These are phyloP conservation scores for Apiotrichum brassicae DNA, from an alignment of 1,284 basidiomycete genomes.

Conservation along the genomic window DNA sequence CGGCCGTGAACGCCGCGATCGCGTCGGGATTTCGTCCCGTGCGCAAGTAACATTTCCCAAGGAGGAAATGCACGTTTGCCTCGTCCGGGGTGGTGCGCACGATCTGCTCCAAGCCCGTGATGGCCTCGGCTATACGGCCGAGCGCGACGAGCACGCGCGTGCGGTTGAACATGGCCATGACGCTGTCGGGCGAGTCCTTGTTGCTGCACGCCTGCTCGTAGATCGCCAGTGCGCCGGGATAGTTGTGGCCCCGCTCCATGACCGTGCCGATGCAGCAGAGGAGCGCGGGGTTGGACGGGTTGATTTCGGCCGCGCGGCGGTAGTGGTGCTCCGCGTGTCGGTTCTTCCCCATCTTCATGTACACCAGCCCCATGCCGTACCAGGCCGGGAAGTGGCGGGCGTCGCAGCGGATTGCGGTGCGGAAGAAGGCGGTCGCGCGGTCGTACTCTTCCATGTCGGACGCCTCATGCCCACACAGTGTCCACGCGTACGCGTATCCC, in stretches of 20 bases:
- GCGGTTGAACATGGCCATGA: slow-evolving; percentile 81
- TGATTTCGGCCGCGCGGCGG: slow-evolving; percentile 78
- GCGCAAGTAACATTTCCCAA: slow-evolving; percentile 82
- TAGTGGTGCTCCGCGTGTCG: slow-evolving; percentile 91
- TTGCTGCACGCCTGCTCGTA: slow-evolving; percentile 68
- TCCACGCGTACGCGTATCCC: slow-evolving; percentile 82
- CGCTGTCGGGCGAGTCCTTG: slow-evolving; percentile 61
- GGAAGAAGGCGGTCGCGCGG: slow-evolving; percentile 79
- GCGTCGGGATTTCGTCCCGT: slow-evolving; percentile 69
- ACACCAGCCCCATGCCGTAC: slow-evolving; percentile 95
- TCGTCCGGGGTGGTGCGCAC: slow-evolving; percentile 71
- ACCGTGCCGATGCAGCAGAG: slow-evolving; percentile 87
- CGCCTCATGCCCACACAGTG: slow-evolving; percentile 87
- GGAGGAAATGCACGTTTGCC: slow-evolving; percentile 87
- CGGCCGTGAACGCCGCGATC: slow-evolving; percentile 73
- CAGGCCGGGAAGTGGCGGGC: slow-evolving; percentile 90
- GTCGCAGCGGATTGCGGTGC: slow-evolving; percentile 79
- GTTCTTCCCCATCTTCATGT: slow-evolving; percentile 81
- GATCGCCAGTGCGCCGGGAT: slow-evolving; percentile 62
- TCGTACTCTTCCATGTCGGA: slow-evolving; percentile 82
- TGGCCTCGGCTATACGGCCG: slow-evolving; percentile 73
- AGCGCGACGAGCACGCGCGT: slow-evolving; percentile 78
- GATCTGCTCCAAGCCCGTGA: slow-evolving; percentile 69
- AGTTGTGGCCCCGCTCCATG: slow-evolving; percentile 71
- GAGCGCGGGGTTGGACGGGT: slow-evolving; percentile 82